These are phyloP conservation scores for Heliosperma pusillum DNA, from an alignment of 148 eudicot species.

Conservation along the genomic window DNA sequence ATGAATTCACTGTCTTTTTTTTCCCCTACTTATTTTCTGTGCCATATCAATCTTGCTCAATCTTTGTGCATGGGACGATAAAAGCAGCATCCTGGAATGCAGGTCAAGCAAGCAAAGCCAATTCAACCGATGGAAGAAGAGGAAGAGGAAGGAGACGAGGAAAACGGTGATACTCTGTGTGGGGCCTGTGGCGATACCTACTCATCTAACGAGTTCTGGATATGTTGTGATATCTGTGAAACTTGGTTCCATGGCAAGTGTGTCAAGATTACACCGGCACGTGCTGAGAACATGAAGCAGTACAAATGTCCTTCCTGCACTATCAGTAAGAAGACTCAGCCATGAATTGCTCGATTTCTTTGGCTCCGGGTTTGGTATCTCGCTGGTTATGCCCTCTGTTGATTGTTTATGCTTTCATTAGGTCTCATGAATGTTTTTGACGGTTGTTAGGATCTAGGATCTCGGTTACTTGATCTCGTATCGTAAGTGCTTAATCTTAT, in stretches of 20 bases:
- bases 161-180: conserved; percentile 71
- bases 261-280: conserved; percentile 84
- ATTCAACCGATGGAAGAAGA: conserved; percentile 51
- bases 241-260: conserved; percentile 94
- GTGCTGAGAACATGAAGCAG: conserved; percentile 92
- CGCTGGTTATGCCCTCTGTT: conserved; percentile 4
- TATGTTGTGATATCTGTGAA: conserved; percentile 83
- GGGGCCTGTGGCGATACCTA: conserved; percentile 80
- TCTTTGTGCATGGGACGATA: conserved; percentile 1
- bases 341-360: conserved; percentile 24
- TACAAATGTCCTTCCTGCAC: conserved; percentile 87
- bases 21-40: neutral
- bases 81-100: conserved; percentile 38
- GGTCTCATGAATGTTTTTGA: conserved; percentile 28
- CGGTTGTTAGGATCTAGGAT: conserved; percentile 26
- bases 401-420: too few relatives aligned
- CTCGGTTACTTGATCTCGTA: conserved; percentile 3
- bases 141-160: conserved; percentile 71
- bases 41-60: neutral
- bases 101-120: conserved; percentile 45
- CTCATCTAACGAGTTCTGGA: conserved; percentile 82
- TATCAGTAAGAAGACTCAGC: conserved; percentile 68
- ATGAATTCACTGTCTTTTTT: too few relatives aligned
- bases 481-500: conserved; percentile 16
- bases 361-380: neutral